phyloP scores from a whole-genome alignment of 106 monocot genomes.

The Posidonia australis region DNA sequence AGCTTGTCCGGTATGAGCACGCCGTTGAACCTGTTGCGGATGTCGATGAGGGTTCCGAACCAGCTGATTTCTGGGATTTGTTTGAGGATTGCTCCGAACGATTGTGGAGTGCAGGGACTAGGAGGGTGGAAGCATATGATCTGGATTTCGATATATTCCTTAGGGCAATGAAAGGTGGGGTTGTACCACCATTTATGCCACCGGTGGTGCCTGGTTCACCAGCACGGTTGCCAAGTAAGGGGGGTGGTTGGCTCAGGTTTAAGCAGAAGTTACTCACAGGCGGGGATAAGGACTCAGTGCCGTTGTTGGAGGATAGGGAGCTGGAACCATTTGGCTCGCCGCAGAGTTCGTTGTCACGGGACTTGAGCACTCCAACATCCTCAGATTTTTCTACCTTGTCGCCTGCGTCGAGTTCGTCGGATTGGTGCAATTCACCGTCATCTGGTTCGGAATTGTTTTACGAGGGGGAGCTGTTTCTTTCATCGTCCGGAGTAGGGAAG shows the following conservation, averaged over 20 bases:
- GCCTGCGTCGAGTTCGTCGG: constrained; percentile 42
- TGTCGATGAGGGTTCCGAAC: constrained; percentile 46
- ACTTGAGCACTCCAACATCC: constrained; percentile 27
- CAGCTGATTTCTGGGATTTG: constrained; percentile 39
- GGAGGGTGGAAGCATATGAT: constrained; percentile 47
- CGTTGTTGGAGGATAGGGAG: constrained; percentile 9
- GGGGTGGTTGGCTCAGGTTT: constrained; percentile 22
- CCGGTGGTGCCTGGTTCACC: neutral
- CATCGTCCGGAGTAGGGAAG: constrained; percentile 17
- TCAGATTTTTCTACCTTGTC: constrained; percentile 36
- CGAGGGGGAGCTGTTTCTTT: neutral
- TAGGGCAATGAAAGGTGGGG: constrained; percentile 31
- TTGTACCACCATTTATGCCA: constrained; percentile 12
- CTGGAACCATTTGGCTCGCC: constrained; percentile 23
- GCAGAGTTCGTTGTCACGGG: constrained; percentile 23
- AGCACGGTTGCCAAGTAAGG: constrained; percentile 11
- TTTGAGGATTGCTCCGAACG: neutral
- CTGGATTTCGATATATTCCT: constrained; percentile 67
- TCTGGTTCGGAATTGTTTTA: constrained; percentile 23
- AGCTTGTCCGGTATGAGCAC: constrained; percentile 58
- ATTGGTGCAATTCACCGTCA: constrained; percentile 33
- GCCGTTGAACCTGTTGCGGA: constrained; percentile 25
- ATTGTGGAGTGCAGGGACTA: constrained; percentile 9
- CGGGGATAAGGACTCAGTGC: constrained; percentile 17
- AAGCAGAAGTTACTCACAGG: constrained; percentile 11